A percentile compares a stretch with the other conserved stretches of the same genome.
Conservation (phyloP, 331 rosid genomes). For the Pyrus hybrid region DNA sequence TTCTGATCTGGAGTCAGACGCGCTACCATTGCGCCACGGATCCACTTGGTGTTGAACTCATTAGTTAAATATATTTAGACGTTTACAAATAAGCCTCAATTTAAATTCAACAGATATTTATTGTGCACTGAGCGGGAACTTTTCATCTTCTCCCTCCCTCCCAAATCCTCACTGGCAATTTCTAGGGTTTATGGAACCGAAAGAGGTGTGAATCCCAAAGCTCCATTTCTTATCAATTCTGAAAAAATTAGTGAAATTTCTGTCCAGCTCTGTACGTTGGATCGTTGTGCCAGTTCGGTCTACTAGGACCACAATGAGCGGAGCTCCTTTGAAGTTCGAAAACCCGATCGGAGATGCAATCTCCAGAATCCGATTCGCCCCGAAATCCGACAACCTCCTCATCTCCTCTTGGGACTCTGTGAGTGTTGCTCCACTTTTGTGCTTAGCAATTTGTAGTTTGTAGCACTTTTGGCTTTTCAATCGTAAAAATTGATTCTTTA, state of each 20-base stretch:
- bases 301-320: conserved; percentile 14
- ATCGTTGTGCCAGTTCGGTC: neutral
- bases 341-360: conserved; percentile 44
- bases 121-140: conserved; percentile 13
- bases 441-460: neutral
- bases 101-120: neutral
- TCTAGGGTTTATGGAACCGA: conserved; percentile 4
- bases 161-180: neutral
- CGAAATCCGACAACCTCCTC: conserved; percentile 58
- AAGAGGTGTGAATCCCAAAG: neutral
- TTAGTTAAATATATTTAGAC: neutral
- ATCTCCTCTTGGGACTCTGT: conserved; percentile 86
- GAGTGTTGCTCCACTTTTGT: neutral
- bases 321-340: conserved; percentile 18
- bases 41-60: neutral
- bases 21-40: conserved; percentile 55
- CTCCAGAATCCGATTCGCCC: conserved; percentile 49
- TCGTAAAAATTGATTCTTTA: neutral
- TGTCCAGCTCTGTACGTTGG: neutral
- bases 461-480: neutral
- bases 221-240: neutral
- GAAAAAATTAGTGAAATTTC: neutral
- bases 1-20: conserved; percentile 57
- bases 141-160: neutral
- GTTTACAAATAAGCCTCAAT: neutral